Evolutionary conservation across 1,284 basidiomycete species (phyloP), one percentile per base, ranked within the genome.

Genomic region (Stygiomarasmius scandens): DNA sequence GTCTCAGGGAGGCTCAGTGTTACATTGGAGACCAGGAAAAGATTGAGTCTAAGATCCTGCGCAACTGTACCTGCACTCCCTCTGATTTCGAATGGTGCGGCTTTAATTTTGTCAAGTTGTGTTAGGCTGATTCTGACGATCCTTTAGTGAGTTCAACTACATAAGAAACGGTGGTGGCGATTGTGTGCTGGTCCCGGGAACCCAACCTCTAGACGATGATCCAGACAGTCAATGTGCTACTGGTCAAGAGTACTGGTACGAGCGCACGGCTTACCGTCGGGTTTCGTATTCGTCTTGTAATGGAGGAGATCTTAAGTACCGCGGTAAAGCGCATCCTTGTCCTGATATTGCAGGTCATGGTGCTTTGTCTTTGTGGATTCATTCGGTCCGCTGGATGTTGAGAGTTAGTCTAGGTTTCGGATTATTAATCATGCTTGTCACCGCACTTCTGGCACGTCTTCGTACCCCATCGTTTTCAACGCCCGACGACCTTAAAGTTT

Each of bases 1-100:
- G 95, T 34, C 80, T 85, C 29, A 85, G 95, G n/a, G 79, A 92
- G 24, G 77, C 79, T 0, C 87, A 93, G 61, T 98, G 95, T 67
- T 85, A 90, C 43, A 87, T 98, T 3, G 95, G 96, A 10, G 76
- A 88, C 52, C 82, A 78, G 63, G 74, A 65, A 55, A 89, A 83
- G 73, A 81, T 71, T 38, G 76, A 65, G 58, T 79, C 77, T 34
- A n/a, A n/a, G n/a, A n/a, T n/a, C n/a, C n/a, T n/a, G n/a, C n/a
- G n/a, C 54, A 89, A 90, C 61, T 98, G 95, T 68, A 73, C 82
- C 1, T 98, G 95, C 66, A 74, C 76, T 0, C 65, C 72, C 10
- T 76, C 79, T 0, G 95, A 98, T 75, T 98, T 97, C 71, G 95
- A 98, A 77, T 98, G 95, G 94, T 94, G 61, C 61, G 84, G 71